A percentile compares a stretch with the other conserved stretches of the same genome.
Conservation (phyloP, 495 filamentous ascomycete genomes). For the Hypoxylon subgilvum region DNA sequence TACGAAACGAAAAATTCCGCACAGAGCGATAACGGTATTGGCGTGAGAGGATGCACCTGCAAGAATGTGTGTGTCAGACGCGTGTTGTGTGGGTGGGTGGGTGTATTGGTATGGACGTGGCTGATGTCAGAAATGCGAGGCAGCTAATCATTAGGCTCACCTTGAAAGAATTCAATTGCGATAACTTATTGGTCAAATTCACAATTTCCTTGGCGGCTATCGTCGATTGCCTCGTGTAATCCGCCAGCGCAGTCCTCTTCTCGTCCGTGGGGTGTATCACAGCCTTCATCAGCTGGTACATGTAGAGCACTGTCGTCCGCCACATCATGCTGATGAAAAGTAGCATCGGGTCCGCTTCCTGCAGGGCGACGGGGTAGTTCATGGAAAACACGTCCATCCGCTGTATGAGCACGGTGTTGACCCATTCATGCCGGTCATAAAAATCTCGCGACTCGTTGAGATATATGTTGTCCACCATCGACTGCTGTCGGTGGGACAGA, state of each 20-base stretch:
- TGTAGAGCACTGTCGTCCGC: conserved; percentile 52
- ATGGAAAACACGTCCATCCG: conserved; percentile 45
- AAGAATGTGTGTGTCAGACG: too few species aligned
- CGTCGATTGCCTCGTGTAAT: conserved; percentile 46
- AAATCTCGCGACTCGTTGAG: conserved; percentile 43
- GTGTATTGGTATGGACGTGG: neutral
- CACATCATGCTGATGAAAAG: conserved; percentile 53
- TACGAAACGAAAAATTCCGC: conserved; percentile 30
- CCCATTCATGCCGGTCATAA: conserved; percentile 57
- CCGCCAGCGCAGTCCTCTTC: conserved; percentile 32
- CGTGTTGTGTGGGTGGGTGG: too few species aligned
- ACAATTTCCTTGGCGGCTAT: conserved; percentile 54
- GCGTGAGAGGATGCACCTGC: conserved; percentile 36
- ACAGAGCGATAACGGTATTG: conserved; percentile 32
- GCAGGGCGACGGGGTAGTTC: conserved; percentile 41
- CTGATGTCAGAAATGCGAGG: neutral
- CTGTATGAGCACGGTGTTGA: conserved; percentile 49
- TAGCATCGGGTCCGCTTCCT: conserved; percentile 56
- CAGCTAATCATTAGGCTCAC: conserved; percentile 22
- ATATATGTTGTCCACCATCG: conserved; percentile 35
- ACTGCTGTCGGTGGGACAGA: conserved; percentile 51
- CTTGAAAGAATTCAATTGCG: conserved; percentile 54
- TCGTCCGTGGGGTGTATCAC: conserved; percentile 29
- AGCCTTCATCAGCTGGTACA: conserved; percentile 45
- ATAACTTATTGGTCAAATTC: conserved; percentile 47